A percentile compares a stretch with the other conserved stretches of the same genome.
Conservation (phyloP, 257 asterid species). For the Solanum microdontum region DNA sequence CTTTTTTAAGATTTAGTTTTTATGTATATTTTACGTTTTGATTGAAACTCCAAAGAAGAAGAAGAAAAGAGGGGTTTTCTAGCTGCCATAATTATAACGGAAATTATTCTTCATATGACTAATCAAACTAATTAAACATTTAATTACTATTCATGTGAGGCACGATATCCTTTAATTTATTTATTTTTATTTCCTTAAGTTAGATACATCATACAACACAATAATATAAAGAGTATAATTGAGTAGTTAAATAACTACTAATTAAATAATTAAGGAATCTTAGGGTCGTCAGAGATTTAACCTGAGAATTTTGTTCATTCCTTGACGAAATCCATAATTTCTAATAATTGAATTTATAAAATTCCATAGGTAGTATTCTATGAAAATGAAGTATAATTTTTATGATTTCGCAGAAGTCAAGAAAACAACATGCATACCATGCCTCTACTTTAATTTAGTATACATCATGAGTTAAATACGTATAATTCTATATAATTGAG, state of each 20-base stretch:
- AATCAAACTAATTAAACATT: background rate
- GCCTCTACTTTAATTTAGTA: background rate
- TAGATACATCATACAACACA: background rate
- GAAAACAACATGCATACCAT: background rate
- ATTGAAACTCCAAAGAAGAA: background rate
- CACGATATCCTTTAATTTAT: background rate
- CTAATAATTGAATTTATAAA: background rate
- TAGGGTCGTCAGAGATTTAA: background rate
- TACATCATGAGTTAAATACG: background rate
- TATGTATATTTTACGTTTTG: background rate
- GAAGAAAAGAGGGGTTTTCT: background rate
- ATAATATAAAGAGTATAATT: background rate
- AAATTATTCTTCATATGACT: background rate
- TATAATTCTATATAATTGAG: background rate
- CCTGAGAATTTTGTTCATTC: background rate
- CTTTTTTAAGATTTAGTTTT: background rate
- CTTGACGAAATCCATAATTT: background rate
- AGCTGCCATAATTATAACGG: background rate
- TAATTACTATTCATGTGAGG: background rate
- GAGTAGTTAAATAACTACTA: background rate
- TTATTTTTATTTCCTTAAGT: background rate
- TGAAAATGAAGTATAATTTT: background rate
- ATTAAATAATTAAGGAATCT: background rate
- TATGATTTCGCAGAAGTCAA: background rate
- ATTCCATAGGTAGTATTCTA: background rate